Evolutionary conservation across 2,329 filamentous ascomycete genomes (phyloP), one percentile per base, ranked within the genome.

Genomic region (Neoascochyta sp.): DNA sequence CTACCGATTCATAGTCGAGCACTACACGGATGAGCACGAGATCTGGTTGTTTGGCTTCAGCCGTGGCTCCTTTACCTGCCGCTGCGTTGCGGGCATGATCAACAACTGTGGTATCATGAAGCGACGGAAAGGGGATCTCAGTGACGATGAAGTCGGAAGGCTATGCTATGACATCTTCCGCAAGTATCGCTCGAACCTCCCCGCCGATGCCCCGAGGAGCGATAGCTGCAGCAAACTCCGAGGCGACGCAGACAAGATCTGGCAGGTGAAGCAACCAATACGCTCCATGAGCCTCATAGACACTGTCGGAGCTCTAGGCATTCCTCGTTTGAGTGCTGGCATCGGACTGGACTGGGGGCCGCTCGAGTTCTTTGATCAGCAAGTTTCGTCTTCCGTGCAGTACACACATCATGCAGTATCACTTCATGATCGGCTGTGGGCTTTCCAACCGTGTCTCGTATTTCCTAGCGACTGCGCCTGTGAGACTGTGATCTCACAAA

Each of bases 41-140:
- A 67, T 70, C 22, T 70, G 64, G 46, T 42, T 70, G 3, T 55
- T 69, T 18, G 68, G 68, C 3, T 69, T 69, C 43, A 67, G 64
- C 5, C 54, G 68, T 21, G 67, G 67, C n/a, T 62, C 67, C 1
- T 71, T 62, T 36, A 71, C 64, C 0, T 62, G 63, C 16, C 60
- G 66, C 7, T 64, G 58, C 27, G 54, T 69, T 1, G 65, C 61
- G 3, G 67, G 66, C 24, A 64, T 70, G 47, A 63, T 70, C 28
- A 63, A 62, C 19, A 64, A 66, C 11, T 58, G 66, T 17, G 66
- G 66, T 3, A 60, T 69, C 22, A 63, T 64, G 6, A 43, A 39
- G 11, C 31, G 29, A 2, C 51, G 49, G 18, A 12, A 39, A 36
- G 25, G 30, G 24, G 3, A 24, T 9, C 1, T 27, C 29, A 3